phyloP scores from a whole-genome alignment of 2,329 filamentous ascomycete species.

The Alternaria triticina region DNA sequence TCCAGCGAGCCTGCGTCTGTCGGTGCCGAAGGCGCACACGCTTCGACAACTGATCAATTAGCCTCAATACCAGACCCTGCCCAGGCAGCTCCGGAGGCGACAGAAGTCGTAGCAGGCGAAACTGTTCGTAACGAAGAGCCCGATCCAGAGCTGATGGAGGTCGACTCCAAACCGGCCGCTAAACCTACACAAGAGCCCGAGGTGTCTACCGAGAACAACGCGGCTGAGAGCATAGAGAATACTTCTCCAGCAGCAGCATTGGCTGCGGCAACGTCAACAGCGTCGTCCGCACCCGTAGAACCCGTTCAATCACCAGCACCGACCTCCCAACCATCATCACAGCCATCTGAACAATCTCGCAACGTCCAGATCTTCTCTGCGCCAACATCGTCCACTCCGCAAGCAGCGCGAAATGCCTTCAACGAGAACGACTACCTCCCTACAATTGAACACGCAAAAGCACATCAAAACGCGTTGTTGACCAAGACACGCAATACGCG shows the following conservation, averaged over 20 bases:
- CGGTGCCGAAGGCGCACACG: constrained; percentile 38
- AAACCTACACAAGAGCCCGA: constrained; percentile 18
- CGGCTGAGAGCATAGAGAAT: constrained; percentile 23
- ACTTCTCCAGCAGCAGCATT: constrained; percentile 24
- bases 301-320: background rate
- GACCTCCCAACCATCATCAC: constrained; percentile 12
- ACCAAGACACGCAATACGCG: constrained; percentile 72
- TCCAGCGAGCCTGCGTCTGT: constrained; percentile 38
- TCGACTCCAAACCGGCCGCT: constrained; percentile 28
- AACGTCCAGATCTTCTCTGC: constrained; percentile 78
- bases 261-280: constrained; percentile 29
- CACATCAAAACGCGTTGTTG: constrained; percentile 72
- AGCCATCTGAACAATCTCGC: constrained; percentile 31
- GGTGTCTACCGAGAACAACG: constrained; percentile 21
- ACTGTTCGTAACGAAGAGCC: constrained; percentile 29
- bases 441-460: constrained; percentile 76
- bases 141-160: constrained; percentile 39
- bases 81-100: constrained; percentile 32
- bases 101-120: constrained; percentile 33
- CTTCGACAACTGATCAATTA: constrained; percentile 35
- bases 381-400: constrained; percentile 74
- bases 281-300: constrained; percentile 22
- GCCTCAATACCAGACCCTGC: constrained; percentile 29
- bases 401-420: constrained; percentile 71
- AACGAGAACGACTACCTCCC: constrained; percentile 79